Evolutionary conservation across 192 early-diverging fungal species (phyloP), one percentile per base, ranked within the genome.

Genomic region (Backusella macrospora): DNA sequence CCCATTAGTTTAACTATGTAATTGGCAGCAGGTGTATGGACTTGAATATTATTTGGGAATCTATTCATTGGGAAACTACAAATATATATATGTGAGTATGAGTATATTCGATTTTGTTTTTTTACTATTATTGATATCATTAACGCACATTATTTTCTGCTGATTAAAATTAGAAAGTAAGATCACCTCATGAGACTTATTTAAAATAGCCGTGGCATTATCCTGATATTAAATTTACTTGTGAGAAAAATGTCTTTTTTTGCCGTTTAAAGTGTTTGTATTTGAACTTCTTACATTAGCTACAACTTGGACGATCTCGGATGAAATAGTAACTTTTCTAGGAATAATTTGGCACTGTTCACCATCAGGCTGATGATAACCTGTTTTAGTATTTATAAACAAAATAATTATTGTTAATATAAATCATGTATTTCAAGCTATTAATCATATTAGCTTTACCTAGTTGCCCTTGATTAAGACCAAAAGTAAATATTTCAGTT

Each of bases 391-490:
- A 59, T 55, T 49, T 34, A 18, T 73, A 39, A 62, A 16, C 5
- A 71, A 23, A 63, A 72, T 42, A 68, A 10, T n/a, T 38, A 29
- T 44, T 15, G n/a, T 42, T 12, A 9, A 6, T 26, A 18, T 48
- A 70, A 76, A 65, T 2, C 29, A 34, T 34, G 29, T 34, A 34
- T 34, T 2, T 34, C 29, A 34, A 1, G 2, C 2, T 34, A 34
- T 34, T 34, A 34, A 2, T 34, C 29, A 2, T 34, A 34, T 34
- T 34, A 34, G 2, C 2, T 39, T 81, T 77, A 69, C 91, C 93
- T 15, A 95, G 74, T 75, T 94, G 92, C 5, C 93, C 93, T 65
- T 86, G 84, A 72, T 92, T 92, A 37, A 85, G 76, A 4, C 93
- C 93, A 90, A 76, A 90, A 62, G 85, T 91, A 84, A 69, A 94